Percentiles rank a stretch among this genome's conserved stretches.
These are phyloP conservation scores for Buddleja alternifolia DNA, from an alignment of 257 asterid species.

Conservation along the genomic window DNA sequence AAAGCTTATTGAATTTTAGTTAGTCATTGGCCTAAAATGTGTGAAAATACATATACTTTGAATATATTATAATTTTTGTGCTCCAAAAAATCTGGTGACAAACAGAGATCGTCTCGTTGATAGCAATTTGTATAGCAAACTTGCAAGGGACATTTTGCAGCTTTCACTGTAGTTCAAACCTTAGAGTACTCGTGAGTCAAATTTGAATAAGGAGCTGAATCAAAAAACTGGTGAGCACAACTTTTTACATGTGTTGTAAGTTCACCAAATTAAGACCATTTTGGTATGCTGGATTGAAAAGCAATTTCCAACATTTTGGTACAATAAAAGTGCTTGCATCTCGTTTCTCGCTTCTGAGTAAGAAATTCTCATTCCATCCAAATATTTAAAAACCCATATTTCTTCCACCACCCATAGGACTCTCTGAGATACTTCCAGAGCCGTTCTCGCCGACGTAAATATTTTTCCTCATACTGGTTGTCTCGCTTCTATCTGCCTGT, in stretches of 20 bases:
- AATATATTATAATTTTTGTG: too few relatives aligned
- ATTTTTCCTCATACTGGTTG: not conserved
- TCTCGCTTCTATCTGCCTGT: not conserved
- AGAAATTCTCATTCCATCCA: not conserved
- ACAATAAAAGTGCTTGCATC: too few relatives aligned
- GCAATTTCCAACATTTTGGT: not conserved
- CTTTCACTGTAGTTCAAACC: not conserved
- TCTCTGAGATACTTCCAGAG: not conserved
- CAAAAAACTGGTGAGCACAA: not conserved
- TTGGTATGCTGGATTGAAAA: not conserved
- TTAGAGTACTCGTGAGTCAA: not conserved
- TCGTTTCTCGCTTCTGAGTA: not conserved
- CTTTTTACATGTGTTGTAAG: too few relatives aligned
- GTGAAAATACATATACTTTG: not conserved
- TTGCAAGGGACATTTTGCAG: too few relatives aligned
- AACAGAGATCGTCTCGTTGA: too few relatives aligned
- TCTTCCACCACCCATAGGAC: not conserved
- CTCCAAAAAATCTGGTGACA: too few relatives aligned
- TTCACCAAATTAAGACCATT: not conserved
- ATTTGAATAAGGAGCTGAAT: not conserved
- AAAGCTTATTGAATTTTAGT: conserved; percentile 12
- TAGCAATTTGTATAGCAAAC: too few relatives aligned
- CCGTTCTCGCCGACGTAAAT: not conserved
- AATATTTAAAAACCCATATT: not conserved
- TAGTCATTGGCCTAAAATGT: not conserved